Conservation (phyloP, 805 yeast species). For the Hanseniaspora occidentalis region DNA sequence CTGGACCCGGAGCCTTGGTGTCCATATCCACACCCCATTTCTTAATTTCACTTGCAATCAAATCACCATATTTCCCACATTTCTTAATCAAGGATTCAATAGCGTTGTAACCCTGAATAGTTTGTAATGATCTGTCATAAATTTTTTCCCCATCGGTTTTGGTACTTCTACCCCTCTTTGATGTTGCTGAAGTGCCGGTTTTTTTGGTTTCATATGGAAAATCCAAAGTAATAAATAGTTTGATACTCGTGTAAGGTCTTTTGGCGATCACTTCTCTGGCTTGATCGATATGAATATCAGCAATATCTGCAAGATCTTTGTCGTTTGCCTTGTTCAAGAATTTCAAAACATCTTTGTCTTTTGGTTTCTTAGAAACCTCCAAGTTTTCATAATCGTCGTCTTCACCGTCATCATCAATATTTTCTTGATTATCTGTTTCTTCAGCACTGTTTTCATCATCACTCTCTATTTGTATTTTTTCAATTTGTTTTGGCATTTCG, state of each 20-base stretch:
- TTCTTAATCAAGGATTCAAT: conserved; percentile 82
- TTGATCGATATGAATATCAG: conserved; percentile 51
- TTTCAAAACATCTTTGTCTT: conserved; percentile 55
- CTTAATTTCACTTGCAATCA: conserved; percentile 57
- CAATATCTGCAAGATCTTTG: conserved; percentile 69
- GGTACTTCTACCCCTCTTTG: conserved; percentile 21
- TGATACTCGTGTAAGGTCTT: conserved; percentile 59
- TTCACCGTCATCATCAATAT: conserved; percentile 32
- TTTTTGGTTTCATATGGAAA: conserved; percentile 24
- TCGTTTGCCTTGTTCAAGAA: conserved; percentile 69
- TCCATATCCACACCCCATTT: conserved; percentile 82
- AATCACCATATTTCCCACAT: conserved; percentile 67
- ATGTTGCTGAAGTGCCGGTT: conserved; percentile 13
- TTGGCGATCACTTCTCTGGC: conserved; percentile 52
- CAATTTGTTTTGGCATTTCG: conserved; percentile 14
- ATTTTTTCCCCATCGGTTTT: conserved; percentile 62
- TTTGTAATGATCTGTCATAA: conserved; percentile 54
- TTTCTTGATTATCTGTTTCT: conserved; percentile 15
- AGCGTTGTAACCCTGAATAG: conserved; percentile 81
- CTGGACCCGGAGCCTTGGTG: conserved; percentile 44
- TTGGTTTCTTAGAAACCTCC: conserved; percentile 20
- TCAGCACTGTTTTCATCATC: conserved; percentile 19
- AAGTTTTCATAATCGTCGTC: conserved; percentile 24
- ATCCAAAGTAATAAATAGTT: conserved; percentile 44
- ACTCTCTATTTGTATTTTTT: conserved; percentile 20